These are phyloP conservation scores for Trypanosomatidae sp. DNA, from an alignment of 208 protist genomes.

Conservation along the genomic window DNA sequence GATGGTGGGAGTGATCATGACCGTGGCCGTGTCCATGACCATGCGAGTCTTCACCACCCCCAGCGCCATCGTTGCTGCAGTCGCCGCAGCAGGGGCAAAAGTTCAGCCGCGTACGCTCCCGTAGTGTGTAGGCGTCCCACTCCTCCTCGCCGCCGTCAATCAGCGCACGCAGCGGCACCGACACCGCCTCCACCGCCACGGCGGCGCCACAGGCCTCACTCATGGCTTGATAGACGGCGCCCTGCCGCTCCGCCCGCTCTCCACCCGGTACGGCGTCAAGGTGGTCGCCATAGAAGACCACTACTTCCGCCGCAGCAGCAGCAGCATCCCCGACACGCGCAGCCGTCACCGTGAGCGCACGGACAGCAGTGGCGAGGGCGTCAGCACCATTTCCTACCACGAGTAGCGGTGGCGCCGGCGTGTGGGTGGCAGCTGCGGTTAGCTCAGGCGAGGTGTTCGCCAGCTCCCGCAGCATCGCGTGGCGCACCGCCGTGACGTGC, in stretches of 20 bases:
- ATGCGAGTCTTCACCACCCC: too few relatives aligned
- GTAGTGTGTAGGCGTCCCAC: constrained; percentile 66
- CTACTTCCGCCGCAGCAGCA: too few relatives aligned
- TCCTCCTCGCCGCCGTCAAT: constrained; percentile 64
- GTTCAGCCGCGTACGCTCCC: constrained; percentile 65
- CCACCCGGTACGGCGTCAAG: too few relatives aligned
- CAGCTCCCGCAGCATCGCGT: constrained; percentile 21
- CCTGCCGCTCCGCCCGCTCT: too few relatives aligned
- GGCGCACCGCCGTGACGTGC: constrained; percentile 40
- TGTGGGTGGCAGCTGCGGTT: not conserved
- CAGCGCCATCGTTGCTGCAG: too few relatives aligned
- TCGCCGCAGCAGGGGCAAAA: constrained; percentile 83
- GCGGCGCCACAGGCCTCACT: constrained; percentile 10
- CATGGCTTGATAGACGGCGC: too few relatives aligned
- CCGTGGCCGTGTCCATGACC: constrained; percentile 28
- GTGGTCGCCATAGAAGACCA: constrained; percentile 50
- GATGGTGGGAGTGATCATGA: constrained; percentile 16
- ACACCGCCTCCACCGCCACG: constrained; percentile 21
- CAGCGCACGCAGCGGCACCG: constrained; percentile 55
- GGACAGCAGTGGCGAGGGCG: too few relatives aligned
- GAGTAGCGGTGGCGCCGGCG: constrained; percentile 15
- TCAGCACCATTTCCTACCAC: too few relatives aligned
- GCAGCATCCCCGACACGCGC: too few relatives aligned
- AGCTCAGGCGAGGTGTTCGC: constrained; percentile 5
- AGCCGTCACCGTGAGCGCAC: too few relatives aligned